These are phyloP conservation scores for Stentor coeruleus DNA, from an alignment of 73 alveolate species.

Conservation along the genomic window DNA sequence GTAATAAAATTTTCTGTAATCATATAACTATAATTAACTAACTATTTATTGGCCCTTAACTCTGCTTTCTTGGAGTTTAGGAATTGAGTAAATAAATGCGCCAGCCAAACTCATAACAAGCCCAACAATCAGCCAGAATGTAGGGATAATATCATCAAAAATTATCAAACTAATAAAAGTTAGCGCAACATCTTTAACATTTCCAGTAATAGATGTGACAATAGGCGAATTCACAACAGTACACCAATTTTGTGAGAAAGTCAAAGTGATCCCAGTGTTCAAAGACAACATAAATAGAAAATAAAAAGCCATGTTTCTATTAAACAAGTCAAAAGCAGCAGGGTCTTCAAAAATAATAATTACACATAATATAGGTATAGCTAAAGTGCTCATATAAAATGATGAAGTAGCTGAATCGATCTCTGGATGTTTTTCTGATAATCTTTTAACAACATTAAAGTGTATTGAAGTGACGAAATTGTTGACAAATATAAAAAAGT, in stretches of 20 bases:
- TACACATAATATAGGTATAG: background rate
- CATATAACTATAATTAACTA: background rate
- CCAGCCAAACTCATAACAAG: constrained; percentile 1
- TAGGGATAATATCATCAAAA: background rate
- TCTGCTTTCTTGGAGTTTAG: background rate
- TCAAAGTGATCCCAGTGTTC: background rate
- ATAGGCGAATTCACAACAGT: constrained; percentile 9
- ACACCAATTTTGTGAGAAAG: constrained; percentile 13
- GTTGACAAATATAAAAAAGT: background rate
- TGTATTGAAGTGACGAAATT: background rate
- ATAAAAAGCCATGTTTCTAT: background rate
- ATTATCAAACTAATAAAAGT: background rate
- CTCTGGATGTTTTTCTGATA: constrained; percentile 9
- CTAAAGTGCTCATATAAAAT: background rate
- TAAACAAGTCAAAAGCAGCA: background rate
- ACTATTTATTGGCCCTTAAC: background rate
- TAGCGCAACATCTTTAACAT: background rate
- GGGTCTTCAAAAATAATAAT: background rate
- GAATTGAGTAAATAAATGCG: constrained; percentile 2
- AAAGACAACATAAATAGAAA: background rate
- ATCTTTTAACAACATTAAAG: background rate
- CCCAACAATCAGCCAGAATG: background rate
- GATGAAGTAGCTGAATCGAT: background rate
- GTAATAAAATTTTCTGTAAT: too few relatives aligned
- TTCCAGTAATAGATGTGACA: constrained; percentile 3